Evolutionary conservation across 1,284 basidiomycete species (phyloP).

Genomic region (Pseudomicrostroma phylloplanum): DNA sequence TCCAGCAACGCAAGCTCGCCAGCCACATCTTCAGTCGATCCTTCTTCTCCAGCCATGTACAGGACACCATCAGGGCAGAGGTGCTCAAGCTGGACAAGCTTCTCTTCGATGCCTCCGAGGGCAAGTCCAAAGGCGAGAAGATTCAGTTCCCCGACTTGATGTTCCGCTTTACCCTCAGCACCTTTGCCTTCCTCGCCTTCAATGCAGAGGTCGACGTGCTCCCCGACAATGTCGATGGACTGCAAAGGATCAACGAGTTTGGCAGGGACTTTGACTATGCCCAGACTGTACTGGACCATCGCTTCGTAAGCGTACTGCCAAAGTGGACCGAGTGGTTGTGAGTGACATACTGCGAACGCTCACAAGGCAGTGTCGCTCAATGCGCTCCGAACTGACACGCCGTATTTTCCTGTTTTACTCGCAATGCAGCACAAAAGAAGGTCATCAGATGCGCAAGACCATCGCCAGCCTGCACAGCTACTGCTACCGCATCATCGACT

Average conservation of each 20-base stretch:
- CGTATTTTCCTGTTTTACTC: too few relatives aligned
- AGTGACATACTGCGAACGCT: neutral
- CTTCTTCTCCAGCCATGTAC: conserved; percentile 29
- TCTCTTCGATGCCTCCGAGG: conserved; percentile 12
- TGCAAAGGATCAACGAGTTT: conserved; percentile 26
- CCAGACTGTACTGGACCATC: conserved; percentile 28
- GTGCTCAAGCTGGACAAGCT: conserved; percentile 19
- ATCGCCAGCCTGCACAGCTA: neutral
- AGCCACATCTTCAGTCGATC: conserved; percentile 35
- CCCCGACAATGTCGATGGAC: conserved; percentile 18
- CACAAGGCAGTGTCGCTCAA: too few relatives aligned
- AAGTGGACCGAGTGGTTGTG: conserved; percentile 24
- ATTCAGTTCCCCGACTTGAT: conserved; percentile 31
- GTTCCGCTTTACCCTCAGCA: conserved; percentile 21
- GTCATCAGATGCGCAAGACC: neutral
- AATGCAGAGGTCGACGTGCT: conserved; percentile 21
- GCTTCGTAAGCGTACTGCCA: conserved; percentile 24
- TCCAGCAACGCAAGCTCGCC: conserved; percentile 36
- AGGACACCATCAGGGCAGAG: conserved; percentile 21
- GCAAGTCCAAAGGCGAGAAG: neutral
- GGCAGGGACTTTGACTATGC: conserved; percentile 31
- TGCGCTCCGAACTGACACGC: too few relatives aligned
- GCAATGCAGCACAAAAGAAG: neutral
- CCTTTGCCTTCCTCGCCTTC: conserved; percentile 11
- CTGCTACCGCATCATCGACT: neutral